Percentiles rank a stretch among this genome's conserved stretches.
These are phyloP conservation scores for Vicia villosa DNA, from an alignment of 306 rosid genomes.

Conservation along the genomic window DNA sequence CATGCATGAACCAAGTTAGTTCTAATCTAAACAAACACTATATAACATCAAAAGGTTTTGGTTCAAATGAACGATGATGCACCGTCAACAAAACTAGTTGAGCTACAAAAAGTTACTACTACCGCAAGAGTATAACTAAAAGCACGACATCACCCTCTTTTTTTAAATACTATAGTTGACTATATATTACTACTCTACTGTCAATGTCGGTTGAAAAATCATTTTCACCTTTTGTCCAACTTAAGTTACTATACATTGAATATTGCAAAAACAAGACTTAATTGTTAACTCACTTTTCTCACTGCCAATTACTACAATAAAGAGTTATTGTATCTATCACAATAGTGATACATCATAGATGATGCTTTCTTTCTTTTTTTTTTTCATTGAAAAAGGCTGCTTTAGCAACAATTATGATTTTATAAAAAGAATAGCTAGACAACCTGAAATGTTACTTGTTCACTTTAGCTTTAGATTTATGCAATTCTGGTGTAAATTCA, in stretches of 20 bases:
- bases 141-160: slow-evolving; percentile 27
- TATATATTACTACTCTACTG: background rate
- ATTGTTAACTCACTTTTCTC: slow-evolving; percentile 17
- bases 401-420: slow-evolving; percentile 35
- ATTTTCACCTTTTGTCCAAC: slow-evolving; percentile 19
- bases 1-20: slow-evolving; percentile 11
- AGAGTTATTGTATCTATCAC: slow-evolving; percentile 16
- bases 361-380: too few relatives aligned
- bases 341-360: background rate
- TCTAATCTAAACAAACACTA: background rate
- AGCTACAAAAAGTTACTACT: slow-evolving; percentile 10
- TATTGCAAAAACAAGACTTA: slow-evolving; percentile 21
- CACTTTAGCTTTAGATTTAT: slow-evolving; percentile 40
- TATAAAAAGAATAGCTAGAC: slow-evolving; percentile 43
- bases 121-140: slow-evolving; percentile 24
- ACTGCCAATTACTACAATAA: slow-evolving; percentile 22
- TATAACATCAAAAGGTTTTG: background rate
- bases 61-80: slow-evolving; percentile 6
- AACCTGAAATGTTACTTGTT: slow-evolving; percentile 45
- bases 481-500: slow-evolving; percentile 44
- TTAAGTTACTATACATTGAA: slow-evolving; percentile 11
- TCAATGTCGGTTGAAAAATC: slow-evolving; percentile 33
- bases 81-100: slow-evolving; percentile 30
- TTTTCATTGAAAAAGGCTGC: slow-evolving; percentile 22
- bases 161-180: slow-evolving; percentile 40